Conservation (phyloP, 2,329 filamentous ascomycete genomes). For the Nannizzia gypsea region DNA sequence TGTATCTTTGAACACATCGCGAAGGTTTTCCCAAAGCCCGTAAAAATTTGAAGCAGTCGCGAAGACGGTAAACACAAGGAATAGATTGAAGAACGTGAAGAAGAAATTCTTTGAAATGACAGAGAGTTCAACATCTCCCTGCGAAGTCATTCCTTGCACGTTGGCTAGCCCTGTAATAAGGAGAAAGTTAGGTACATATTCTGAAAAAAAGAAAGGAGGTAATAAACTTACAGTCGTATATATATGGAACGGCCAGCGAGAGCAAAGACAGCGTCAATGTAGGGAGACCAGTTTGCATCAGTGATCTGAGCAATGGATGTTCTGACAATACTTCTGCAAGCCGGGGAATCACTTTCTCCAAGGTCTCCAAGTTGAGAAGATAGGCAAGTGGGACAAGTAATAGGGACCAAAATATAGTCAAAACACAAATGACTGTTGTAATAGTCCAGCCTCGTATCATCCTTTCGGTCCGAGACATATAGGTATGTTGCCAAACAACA, state of each 20-base stretch:
- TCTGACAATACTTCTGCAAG: slow-evolving; percentile 55
- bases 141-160: slow-evolving; percentile 86
- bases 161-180: slow-evolving; percentile 55
- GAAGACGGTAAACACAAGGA: slow-evolving; percentile 83
- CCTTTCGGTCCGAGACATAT: slow-evolving; percentile 60
- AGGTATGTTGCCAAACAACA: slow-evolving; percentile 92
- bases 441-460: slow-evolving; percentile 72
- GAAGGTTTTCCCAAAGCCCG: slow-evolving; percentile 50
- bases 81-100: slow-evolving; percentile 98
- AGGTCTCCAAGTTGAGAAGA: slow-evolving; percentile 68
- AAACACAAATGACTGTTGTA: slow-evolving; percentile 66
- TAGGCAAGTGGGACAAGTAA: slow-evolving; percentile 69
- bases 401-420: slow-evolving; percentile 81
- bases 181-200: background rate
- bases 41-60: slow-evolving; percentile 67
- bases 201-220: no score
- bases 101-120: slow-evolving; percentile 98
- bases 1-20: slow-evolving; percentile 65
- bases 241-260: slow-evolving; percentile 78
- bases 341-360: slow-evolving; percentile 58
- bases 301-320: slow-evolving; percentile 58
- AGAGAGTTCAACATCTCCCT: slow-evolving; percentile 86
- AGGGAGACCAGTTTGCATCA: slow-evolving; percentile 79
- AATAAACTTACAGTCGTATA: slow-evolving; percentile 64
- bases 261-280: slow-evolving; percentile 76